Conservation (phyloP, 306 rosid genomes). For the Pyrus betulifolia region DNA sequence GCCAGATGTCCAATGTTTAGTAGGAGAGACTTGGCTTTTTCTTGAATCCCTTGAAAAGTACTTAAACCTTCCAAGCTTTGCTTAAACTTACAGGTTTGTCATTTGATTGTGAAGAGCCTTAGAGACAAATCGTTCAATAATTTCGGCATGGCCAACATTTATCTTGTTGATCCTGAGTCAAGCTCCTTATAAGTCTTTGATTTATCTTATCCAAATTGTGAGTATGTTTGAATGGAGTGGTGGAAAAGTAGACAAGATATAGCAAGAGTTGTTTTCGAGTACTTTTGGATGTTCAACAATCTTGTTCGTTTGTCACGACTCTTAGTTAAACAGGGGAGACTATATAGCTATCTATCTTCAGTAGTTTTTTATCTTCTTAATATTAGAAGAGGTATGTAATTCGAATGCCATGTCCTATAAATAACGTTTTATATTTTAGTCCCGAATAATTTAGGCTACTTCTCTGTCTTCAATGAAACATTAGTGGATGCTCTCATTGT, state of each 20-base stretch:
- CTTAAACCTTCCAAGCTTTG: constrained; percentile 23
- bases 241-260: neutral
- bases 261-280: neutral
- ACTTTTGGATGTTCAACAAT: neutral
- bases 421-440: neutral
- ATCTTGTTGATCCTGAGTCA: neutral
- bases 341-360: neutral
- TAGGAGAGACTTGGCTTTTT: neutral
- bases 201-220: neutral
- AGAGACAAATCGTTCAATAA: constrained; percentile 6
- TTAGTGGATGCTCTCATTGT: neutral
- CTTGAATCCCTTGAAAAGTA: neutral
- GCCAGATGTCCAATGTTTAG: constrained; percentile 11
- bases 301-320: neutral
- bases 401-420: neutral
- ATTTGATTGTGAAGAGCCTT: neutral
- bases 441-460: neutral
- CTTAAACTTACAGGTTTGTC: neutral
- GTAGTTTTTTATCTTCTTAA: neutral
- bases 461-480: neutral
- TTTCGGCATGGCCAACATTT: neutral
- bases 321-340: neutral
- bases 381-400: neutral
- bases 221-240: neutral
- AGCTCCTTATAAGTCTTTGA: too few species aligned